Base-by-base conservation (phyloP, 805 yeast species). In the Wickerhamiella hasegawae region DNA sequence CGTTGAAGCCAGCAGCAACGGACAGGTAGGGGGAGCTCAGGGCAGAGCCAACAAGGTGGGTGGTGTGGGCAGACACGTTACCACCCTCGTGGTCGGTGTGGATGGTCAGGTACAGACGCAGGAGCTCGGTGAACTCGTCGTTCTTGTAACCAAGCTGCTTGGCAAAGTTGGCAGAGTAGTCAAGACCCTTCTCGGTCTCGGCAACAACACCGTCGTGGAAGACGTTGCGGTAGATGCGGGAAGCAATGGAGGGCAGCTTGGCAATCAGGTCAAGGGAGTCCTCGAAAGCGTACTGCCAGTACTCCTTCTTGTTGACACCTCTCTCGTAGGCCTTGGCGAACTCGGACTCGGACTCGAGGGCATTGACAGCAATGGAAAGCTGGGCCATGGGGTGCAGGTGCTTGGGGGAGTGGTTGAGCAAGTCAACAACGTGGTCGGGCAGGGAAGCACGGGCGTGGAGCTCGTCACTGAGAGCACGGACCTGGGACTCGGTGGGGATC, bases 51-150 rank as follows among this genome's bases (percentile, higher is more conserved):
- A 78, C 90, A 54, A 78, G 63, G 60, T 79, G 87, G 40, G 90
- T 78, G 45, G 90, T 73, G 63, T 78, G 90, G 33, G 90, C 90
- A 43, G 83, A 74, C 41, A 78, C 90, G 55, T 78, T 78, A 59
- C 90, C 90, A 63, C 90, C 92, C 66, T 79, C 92, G 64, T 79
- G 92, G 57, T 79, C 92, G 37, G 83, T 71, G 66, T 79, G 92
- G 54, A 79, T 73, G 42, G 87, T 73, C 53, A 78, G 59, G 68
- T 79, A 79, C 47, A 80, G 65, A 63, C 92, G 73, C 73, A 79
- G 71, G 50, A 80, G 68, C 58, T 79, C 85, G 40, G 73, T 69
- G 54, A 79, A 79, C 46, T 65, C 64, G 61, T 73, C 71, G 40
- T 60, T 59, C 46, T 75, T 73, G 55, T 55, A 67, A 41, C 77